Base-by-base conservation (phyloP, 306 rosid genomes). In the Cucurbita maxima region DNA sequence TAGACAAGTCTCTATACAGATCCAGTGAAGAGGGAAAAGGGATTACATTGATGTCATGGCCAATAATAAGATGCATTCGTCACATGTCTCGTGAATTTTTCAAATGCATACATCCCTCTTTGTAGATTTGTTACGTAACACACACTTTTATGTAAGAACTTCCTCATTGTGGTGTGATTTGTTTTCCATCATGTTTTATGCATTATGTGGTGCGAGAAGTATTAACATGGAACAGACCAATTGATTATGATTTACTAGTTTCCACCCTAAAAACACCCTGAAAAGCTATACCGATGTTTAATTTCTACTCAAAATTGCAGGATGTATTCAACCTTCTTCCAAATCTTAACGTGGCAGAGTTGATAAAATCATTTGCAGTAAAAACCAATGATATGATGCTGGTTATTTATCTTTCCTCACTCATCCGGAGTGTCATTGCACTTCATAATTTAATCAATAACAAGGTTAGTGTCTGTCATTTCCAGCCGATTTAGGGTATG, bases 381-480 rank as follows among this genome's bases (percentile, higher is more conserved):
- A 82, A 86, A 81, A 84, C 87, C 71, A 88, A 82, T 72, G 92
- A 86, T 78, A 86, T 88, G 92, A 84, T 86, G 88, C 68, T 84
- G 83, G 88, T 88, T 43, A 79, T 82, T 16, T 88, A 84, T 86
- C 88, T 88, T 22, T 80, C 88, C 43, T 86, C 86, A 72, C 85
- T 88, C 67, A 83, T 88, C 71, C 85, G 92, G 30, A 83, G 89
- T 38, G 87, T 85, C 67, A 82, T 87, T 19, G 92, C 92, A 11
- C 92, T 85, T 58, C 92, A 87, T 72, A 87, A 87, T 79, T 83
- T 87, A 81, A 88, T 88, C 77, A 88, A 83, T 54, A 88, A 88
- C 74, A 88, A 88, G 92, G 89, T 83, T 70, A 43, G 37, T 58
- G 3, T 22, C 43, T 45, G 34, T 52, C 25, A 51, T 15, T 58